A percentile compares a stretch with the other conserved stretches of the same genome.
phyloP scores from a whole-genome alignment of 768 basidiomycete species.

The Lenzites betulinus region DNA sequence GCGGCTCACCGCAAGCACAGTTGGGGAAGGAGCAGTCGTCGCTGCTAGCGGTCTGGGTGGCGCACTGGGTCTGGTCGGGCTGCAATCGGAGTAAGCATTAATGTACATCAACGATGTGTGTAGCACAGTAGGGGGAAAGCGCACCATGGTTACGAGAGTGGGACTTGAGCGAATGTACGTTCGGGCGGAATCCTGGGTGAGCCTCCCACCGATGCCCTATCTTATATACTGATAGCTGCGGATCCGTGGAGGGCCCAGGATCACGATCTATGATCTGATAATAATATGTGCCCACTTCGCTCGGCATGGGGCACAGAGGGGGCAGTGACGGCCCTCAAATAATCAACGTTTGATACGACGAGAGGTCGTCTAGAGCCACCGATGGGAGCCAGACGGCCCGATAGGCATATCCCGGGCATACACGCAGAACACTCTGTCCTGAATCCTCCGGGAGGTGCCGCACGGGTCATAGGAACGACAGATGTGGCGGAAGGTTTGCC shows the following conservation, averaged over 20 bases:
- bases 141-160: slow-evolving; percentile 4
- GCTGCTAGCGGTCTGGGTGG: slow-evolving; percentile 13
- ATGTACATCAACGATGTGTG: not conserved
- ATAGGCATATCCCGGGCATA: slow-evolving; percentile 10
- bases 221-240: slow-evolving; percentile 5
- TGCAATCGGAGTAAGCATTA: not conserved
- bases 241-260: too few relatives aligned
- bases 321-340: slow-evolving; percentile 6
- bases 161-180: not conserved
- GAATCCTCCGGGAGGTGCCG: too few relatives aligned
- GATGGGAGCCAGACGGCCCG: slow-evolving; percentile 5
- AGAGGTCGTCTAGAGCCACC: slow-evolving; percentile 2
- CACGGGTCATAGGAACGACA: too few relatives aligned
- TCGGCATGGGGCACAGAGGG: not conserved
- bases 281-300: not conserved
- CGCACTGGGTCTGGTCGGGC: slow-evolving; percentile 25
- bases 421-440: too few relatives aligned
- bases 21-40: slow-evolving; percentile 35
- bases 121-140: not conserved
- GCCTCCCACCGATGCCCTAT: not conserved
- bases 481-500: too few relatives aligned
- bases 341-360: slow-evolving; percentile 47
- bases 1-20: slow-evolving; percentile 37
- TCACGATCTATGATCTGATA: slow-evolving; percentile 19
- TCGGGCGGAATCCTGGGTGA: slow-evolving; percentile 4